Evolutionary conservation across 139 green algal genomes (phyloP).

Genomic region (Chlorella sp.): DNA sequence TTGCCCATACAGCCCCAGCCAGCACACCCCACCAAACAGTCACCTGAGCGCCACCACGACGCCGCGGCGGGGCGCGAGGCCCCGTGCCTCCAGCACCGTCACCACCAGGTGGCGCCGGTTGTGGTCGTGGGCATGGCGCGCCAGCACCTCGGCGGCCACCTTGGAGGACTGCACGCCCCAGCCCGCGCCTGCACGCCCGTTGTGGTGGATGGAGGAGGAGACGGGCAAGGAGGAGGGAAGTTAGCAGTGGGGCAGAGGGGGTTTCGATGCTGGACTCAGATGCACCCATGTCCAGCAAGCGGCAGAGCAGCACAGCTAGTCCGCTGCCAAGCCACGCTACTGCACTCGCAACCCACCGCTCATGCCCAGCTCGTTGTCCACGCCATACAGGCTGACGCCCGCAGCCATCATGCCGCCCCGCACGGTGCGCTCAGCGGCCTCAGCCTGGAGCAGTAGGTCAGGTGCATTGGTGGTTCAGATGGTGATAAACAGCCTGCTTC

Average conservation of each 20-base stretch:
- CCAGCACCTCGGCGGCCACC: conserved; percentile 50
- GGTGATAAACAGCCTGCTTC: no score
- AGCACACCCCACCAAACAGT: not conserved
- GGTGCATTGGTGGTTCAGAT: no score
- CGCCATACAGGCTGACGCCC: conserved; percentile 37
- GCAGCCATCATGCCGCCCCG: conserved; percentile 8
- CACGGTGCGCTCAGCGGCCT: not conserved
- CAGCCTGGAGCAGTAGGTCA: no score
- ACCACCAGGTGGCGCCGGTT: conserved; percentile 53
- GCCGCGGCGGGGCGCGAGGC: conserved; percentile 55
- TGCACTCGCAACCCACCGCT: not conserved
- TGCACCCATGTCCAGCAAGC: no score
- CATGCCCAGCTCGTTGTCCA: conserved; percentile 32
- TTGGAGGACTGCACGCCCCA: conserved; percentile 42
- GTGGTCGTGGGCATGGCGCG: conserved; percentile 52
- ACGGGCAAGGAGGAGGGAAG: no score
- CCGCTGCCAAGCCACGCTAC: not conserved
- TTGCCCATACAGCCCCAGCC: not conserved
- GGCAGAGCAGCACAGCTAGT: no score
- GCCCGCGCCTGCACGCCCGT: conserved; percentile 20
- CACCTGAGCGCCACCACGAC: conserved; percentile 63
- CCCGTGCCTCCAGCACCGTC: conserved; percentile 59
- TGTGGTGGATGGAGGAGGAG: no score
- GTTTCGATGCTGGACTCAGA: no score
- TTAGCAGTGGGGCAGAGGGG: no score